Base-by-base conservation (phyloP, 2,329 filamentous ascomycete species). In the Diaporthe ilicicola region DNA sequence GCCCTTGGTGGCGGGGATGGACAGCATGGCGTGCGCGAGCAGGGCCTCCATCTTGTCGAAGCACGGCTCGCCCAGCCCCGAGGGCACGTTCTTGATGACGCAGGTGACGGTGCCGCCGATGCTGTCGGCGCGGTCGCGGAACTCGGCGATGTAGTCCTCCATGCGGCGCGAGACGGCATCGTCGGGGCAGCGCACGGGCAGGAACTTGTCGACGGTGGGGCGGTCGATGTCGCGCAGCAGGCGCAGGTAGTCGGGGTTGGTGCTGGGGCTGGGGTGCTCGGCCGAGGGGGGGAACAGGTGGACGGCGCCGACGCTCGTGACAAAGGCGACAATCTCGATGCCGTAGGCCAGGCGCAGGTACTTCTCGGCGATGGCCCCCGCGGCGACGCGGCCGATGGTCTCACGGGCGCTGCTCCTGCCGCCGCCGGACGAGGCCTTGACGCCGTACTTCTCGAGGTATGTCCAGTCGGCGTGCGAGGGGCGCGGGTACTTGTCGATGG, bases 381-480 rank as follows among this genome's bases (percentile, higher is more conserved):
- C 95, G 64, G 95, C 95, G 27, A 98, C 95, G 76, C 95, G 90
- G 74, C 92, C 94, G 79, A 98, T 97, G 13, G 95, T 98, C 87
- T 98, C 95, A 74, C 95, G 88, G n/a, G 96, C 96, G 80, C 92
- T 95, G 80, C 92, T 95, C 73, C 96, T 89, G 67, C 96, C 95
- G 76, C 96, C 95, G 71, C 96, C 95, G 73, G 91, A 94, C 80
- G 90, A 93, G 46, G 96, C 94, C 86, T 97, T 97, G 76, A 97
- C 91, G 70, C 95, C 95, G 81, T 99, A 99, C 85, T 98, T 98
- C 82, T 97, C 93, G 73, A 97, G 87, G 84, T 98, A 98, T 72
- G 96, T 98, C 90, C 93, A 98, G 83, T 98, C 95, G 72, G 96
- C 95, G 83, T 98, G 96, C 80, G 91, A 94, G 44, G 95, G 96